Base-by-base conservation (phyloP, 768 basidiomycete genomes). In the Cystobasidium onofrii region DNA sequence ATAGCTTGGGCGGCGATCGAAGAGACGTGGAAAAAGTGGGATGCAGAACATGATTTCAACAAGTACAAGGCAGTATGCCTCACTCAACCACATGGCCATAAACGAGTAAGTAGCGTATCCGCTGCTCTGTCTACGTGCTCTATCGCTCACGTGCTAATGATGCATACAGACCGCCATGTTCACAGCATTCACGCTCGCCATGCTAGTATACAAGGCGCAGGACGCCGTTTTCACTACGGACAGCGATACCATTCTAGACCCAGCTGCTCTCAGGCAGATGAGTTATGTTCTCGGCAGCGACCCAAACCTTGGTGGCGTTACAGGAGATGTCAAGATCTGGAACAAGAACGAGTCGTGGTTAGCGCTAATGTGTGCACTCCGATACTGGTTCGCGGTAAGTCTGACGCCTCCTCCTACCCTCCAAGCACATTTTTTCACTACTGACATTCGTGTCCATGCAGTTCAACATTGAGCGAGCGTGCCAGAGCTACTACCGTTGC, bases 321-420 rank as follows among this genome's bases (percentile, higher is more conserved):
- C 60, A 9, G 60, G 60, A 15, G 60, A 62, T 62, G 60, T 62
- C 39, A 33, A 41, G 39, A 62, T 62, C 20, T 62, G 60, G 60
- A 62, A 62, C 23, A 62, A 62, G 60, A 41, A 41, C 20, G 60
- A 62, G 33, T 62, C 60, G 17, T 62, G 31, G 60, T n/a, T 62
- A 3, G 60, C 60, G 18, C 60, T 62, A 2, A 62, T 62, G 60
- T 62, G 33, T 20, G 46, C 46, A 12, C 46, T 50, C 46, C 12
- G 46, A 50, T 50, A 50, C 20, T 50, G 46, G 46, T 50, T 50
- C n/a, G 46, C 46, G 3, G 46, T 50, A 20, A 50, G 46, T n/a
- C 12, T 20, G 46, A 50, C 9, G 7, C 41, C 41, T 43, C 18
- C 41, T 7, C 41, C 9, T 9, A 18, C 41, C 18, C 41, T 43